Conservation (phyloP, 495 filamentous ascomycete species). For the Aspergillus nidulans region DNA sequence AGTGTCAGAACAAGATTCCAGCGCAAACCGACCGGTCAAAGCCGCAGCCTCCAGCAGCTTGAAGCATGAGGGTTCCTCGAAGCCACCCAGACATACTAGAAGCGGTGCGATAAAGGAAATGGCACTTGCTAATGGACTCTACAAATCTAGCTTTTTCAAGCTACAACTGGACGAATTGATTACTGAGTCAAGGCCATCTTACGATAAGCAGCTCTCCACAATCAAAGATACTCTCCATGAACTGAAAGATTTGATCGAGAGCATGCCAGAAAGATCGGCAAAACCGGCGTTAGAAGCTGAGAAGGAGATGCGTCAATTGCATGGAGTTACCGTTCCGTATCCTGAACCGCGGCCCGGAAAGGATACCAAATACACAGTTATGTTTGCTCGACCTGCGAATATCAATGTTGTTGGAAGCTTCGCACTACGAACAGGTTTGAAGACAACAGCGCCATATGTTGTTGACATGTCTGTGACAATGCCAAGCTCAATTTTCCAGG, state of each 20-base stretch:
- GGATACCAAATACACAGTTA: slow-evolving; percentile 73
- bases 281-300: slow-evolving; percentile 62
- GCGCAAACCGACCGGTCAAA: background rate
- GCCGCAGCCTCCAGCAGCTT: slow-evolving; percentile 1
- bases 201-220: slow-evolving; percentile 57
- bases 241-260: slow-evolving; percentile 72
- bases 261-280: slow-evolving; percentile 52
- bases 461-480: slow-evolving; percentile 86
- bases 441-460: slow-evolving; percentile 48
- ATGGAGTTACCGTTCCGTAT: slow-evolving; percentile 71
- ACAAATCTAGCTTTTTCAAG: slow-evolving; percentile 74
- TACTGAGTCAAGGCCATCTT: slow-evolving; percentile 60
- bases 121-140: slow-evolving; percentile 44
- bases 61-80: background rate
- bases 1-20: background rate
- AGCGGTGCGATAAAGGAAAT: slow-evolving; percentile 35
- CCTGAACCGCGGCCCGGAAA: slow-evolving; percentile 68
- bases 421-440: slow-evolving; percentile 67
- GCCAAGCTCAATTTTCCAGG: slow-evolving; percentile 74
- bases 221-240: slow-evolving; percentile 67
- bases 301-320: slow-evolving; percentile 57
- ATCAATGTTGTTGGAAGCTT: slow-evolving; percentile 91
- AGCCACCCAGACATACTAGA: slow-evolving; percentile 16
- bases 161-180: slow-evolving; percentile 84
- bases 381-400: slow-evolving; percentile 68